Percentiles rank a stretch among this genome's conserved stretches.
phyloP scores from a whole-genome alignment of 345 rosid genomes.

The Cardamine resedifolia region DNA sequence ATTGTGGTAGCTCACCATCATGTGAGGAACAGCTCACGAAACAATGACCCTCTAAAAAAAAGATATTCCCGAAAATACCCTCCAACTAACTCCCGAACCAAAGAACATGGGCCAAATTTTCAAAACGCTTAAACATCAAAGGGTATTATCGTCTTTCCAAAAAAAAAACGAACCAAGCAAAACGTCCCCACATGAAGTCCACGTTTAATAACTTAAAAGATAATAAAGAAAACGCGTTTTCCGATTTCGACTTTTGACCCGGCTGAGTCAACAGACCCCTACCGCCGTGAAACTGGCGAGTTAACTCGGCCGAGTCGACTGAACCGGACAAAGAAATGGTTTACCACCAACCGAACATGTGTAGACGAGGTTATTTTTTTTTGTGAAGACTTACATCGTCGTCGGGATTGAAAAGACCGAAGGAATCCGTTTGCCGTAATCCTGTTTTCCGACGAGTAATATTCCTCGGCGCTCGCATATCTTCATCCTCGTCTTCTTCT shows the following conservation, averaged over 20 bases:
- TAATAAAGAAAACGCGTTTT: constrained; percentile 38
- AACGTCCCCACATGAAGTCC: constrained; percentile 37
- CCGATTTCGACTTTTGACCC: constrained; percentile 36
- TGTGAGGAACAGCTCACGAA: constrained; percentile 56
- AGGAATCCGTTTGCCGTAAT: constrained; percentile 36
- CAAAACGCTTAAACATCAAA: background rate
- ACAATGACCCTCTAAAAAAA: constrained; percentile 20
- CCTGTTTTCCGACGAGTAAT: constrained; percentile 33
- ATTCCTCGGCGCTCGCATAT: constrained; percentile 14
- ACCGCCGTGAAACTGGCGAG: constrained; percentile 29
- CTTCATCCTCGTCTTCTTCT: constrained; percentile 4
- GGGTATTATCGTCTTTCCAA: constrained; percentile 42
- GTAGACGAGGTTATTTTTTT: background rate
- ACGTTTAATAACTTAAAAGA: constrained; percentile 13
- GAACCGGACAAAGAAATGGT: constrained; percentile 3
- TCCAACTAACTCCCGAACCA: background rate
- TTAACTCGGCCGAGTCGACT: constrained; percentile 33
- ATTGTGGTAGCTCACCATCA: constrained; percentile 41
- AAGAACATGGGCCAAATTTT: background rate
- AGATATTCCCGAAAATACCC: constrained; percentile 40
- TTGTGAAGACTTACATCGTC: constrained; percentile 29
- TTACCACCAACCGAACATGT: background rate
- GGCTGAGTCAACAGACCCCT: constrained; percentile 21
- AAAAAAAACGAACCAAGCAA: background rate
- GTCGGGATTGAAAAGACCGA: constrained; percentile 24